Conservation (phyloP, 345 rosid species). For the Physaria fendleri region DNA sequence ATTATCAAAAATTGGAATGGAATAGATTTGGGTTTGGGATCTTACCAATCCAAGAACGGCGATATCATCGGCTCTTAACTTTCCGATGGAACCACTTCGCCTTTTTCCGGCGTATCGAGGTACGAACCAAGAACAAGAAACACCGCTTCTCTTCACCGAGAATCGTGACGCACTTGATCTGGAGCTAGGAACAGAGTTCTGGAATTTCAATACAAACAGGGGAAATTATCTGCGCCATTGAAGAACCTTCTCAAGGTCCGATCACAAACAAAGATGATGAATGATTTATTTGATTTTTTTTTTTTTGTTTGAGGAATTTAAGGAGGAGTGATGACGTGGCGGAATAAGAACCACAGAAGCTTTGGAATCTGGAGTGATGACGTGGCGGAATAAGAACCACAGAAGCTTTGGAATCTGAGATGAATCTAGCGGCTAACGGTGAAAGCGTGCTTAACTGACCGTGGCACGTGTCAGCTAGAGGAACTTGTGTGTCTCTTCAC, state of each 20-base stretch:
- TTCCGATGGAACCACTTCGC: conserved; percentile 23
- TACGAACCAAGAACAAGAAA: conserved; percentile 25
- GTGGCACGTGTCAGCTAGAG: too few relatives aligned
- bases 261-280: too few relatives aligned
- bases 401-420: too few relatives aligned
- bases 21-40: not conserved
- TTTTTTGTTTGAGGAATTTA: too few relatives aligned
- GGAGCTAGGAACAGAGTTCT: conserved; percentile 34
- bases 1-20: not conserved
- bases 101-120: conserved; percentile 28
- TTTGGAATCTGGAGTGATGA: too few relatives aligned
- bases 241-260: not conserved
- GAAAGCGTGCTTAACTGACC: too few relatives aligned
- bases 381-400: too few relatives aligned
- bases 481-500: too few relatives aligned
- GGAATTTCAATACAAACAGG: conserved; percentile 64
- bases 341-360: too few relatives aligned
- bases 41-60: conserved; percentile 81
- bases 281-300: too few relatives aligned
- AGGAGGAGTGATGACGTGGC: too few relatives aligned
- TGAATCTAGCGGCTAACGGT: too few relatives aligned
- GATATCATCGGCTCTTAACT: conserved; percentile 67
- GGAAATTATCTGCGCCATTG: conserved; percentile 75
- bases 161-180: conserved; percentile 32
- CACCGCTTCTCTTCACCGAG: conserved; percentile 21